phyloP scores from a whole-genome alignment of 2,329 filamentous ascomycete genomes.

The Cladophialophora yegresii region DNA sequence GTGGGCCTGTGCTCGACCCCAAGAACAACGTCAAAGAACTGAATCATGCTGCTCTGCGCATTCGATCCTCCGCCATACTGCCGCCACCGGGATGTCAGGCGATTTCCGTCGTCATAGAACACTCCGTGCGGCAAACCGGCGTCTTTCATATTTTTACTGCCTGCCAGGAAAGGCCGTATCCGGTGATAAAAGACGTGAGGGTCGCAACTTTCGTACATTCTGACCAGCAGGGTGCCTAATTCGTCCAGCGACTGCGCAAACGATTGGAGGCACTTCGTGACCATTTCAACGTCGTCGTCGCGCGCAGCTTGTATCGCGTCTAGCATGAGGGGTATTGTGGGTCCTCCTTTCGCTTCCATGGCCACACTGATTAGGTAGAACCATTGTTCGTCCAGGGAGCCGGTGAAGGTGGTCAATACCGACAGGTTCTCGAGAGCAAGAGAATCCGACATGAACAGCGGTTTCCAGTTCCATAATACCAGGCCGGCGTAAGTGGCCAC shows the following conservation, averaged over 20 bases:
- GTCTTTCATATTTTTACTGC: conserved; percentile 96
- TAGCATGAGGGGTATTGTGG: conserved; percentile 85
- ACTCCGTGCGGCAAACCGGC: conserved; percentile 87
- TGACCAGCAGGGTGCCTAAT: conserved; percentile 72
- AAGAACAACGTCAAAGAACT: conserved; percentile 93
- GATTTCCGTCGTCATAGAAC: conserved; percentile 75
- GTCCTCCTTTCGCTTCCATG: conserved; percentile 87
- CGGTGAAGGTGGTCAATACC: conserved; percentile 87
- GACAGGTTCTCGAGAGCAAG: conserved; percentile 87
- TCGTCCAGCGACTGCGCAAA: conserved; percentile 90
- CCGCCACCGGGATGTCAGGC: conserved; percentile 67
- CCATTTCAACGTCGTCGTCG: conserved; percentile 66
- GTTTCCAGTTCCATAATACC: conserved; percentile 96
- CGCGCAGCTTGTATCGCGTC: conserved; percentile 80
- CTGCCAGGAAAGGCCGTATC: conserved; percentile 92
- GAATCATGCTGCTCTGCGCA: conserved; percentile 92
- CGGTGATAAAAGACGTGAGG: conserved; percentile 93
- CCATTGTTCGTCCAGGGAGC: conserved; percentile 95
- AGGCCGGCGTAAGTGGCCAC: conserved; percentile 93
- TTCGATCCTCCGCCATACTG: conserved; percentile 95
- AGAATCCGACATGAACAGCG: conserved; percentile 78
- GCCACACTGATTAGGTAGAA: conserved; percentile 96
- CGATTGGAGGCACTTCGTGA: conserved; percentile 72
- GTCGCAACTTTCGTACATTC: conserved; percentile 95
- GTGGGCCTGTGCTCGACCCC: conserved; percentile 90